Percentiles rank a stretch among this genome's conserved stretches.
These are phyloP conservation scores for Teratosphaeria pseudoeucalypti DNA, from an alignment of 2,329 filamentous ascomycete genomes.

Conservation along the genomic window DNA sequence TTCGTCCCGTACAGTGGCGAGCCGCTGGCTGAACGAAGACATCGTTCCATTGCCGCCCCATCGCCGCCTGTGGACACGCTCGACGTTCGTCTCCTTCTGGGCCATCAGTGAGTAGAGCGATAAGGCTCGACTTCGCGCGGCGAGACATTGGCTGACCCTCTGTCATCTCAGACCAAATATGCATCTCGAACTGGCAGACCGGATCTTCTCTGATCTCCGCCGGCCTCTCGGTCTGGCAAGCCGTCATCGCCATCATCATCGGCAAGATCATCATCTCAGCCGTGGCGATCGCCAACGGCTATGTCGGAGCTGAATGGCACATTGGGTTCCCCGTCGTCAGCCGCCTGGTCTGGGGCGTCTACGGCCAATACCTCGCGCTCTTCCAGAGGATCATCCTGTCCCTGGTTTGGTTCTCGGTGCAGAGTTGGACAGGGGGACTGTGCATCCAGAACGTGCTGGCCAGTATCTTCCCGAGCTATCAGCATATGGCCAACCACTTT, in stretches of 20 bases:
- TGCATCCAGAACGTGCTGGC: constrained; percentile 41
- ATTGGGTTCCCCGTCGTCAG: constrained; percentile 42
- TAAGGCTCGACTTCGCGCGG: background rate
- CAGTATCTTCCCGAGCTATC: constrained; percentile 49
- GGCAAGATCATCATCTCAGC: constrained; percentile 43
- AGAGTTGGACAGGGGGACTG: constrained; percentile 52
- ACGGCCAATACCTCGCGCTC: constrained; percentile 45
- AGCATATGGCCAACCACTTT: constrained; percentile 43
- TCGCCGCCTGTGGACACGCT: constrained; percentile 28
- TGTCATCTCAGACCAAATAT: constrained; percentile 18
- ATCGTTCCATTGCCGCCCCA: constrained; percentile 31
- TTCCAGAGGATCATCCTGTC: constrained; percentile 44
- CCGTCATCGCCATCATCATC: constrained; percentile 30
- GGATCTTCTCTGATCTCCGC: constrained; percentile 28
- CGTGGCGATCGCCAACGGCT: constrained; percentile 49
- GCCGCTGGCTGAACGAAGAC: constrained; percentile 32
- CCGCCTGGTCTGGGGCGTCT: constrained; percentile 47
- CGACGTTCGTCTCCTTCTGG: constrained; percentile 32
- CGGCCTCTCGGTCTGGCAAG: constrained; percentile 34
- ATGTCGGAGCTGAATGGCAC: constrained; percentile 26
- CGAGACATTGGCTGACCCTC: background rate
- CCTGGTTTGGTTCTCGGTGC: constrained; percentile 45
- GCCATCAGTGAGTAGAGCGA: constrained; percentile 21
- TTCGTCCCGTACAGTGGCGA: constrained; percentile 16
- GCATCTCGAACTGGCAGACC: constrained; percentile 27